These are phyloP conservation scores for Cylindrodendrum hubeiense DNA, from an alignment of 2,329 filamentous ascomycete species.

Conservation along the genomic window DNA sequence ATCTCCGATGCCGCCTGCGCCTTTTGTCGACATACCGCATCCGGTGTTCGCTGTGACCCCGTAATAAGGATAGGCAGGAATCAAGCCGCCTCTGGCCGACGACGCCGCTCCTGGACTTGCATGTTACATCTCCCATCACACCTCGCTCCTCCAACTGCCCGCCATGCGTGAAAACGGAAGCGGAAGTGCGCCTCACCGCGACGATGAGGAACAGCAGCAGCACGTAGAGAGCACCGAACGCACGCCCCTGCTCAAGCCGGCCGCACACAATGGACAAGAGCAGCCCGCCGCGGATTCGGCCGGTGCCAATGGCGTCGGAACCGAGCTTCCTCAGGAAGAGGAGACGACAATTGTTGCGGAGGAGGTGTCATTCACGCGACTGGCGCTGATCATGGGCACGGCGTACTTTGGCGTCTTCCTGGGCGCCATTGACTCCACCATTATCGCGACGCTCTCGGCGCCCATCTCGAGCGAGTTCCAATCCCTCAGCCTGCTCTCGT, in stretches of 20 bases:
- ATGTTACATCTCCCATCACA: background rate
- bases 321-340: constrained; percentile 53
- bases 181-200: constrained; percentile 16
- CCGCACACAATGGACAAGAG: constrained; percentile 20
- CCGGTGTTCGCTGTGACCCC: background rate
- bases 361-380: constrained; percentile 60
- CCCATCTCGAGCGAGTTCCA: constrained; percentile 88
- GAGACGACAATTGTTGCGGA: constrained; percentile 63
- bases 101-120: background rate
- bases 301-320: constrained; percentile 22
- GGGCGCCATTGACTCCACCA: constrained; percentile 78
- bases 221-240: constrained; percentile 36
- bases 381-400: constrained; percentile 67
- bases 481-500: constrained; percentile 84
- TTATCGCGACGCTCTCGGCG: constrained; percentile 86
- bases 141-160: background rate
- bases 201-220: constrained; percentile 33
- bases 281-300: constrained; percentile 25
- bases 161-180: constrained; percentile 35
- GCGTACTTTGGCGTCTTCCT: constrained; percentile 73
- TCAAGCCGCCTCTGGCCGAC: background rate
- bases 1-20: background rate
- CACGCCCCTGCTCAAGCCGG: constrained; percentile 44
- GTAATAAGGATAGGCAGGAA: background rate
- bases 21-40: background rate